Evolutionary conservation across 2,329 filamentous ascomycete genomes (phyloP).

Genomic region (Diaporthe velutina): DNA sequence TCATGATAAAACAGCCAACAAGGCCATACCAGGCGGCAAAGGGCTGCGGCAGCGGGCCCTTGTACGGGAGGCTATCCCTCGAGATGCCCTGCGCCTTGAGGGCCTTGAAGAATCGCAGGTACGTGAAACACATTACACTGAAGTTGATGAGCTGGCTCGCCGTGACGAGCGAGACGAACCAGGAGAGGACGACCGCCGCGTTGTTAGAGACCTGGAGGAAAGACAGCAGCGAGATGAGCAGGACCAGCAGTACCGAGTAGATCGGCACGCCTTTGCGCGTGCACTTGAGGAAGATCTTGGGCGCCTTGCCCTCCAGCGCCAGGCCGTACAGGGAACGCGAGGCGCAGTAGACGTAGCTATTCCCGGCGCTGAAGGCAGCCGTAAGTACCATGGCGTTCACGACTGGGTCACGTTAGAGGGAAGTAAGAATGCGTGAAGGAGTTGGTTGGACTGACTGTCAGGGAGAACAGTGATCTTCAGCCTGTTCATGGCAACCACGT

Average conservation of each 20-base stretch:
- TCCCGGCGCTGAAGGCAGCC: conserved; percentile 54
- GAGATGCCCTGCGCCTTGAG: conserved; percentile 31
- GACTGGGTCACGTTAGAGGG: conserved; percentile 46
- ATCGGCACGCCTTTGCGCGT: conserved; percentile 60
- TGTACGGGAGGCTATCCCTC: conserved; percentile 34
- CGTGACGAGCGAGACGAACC: conserved; percentile 54
- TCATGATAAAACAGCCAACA: conserved; percentile 59
- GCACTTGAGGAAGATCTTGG: conserved; percentile 55
- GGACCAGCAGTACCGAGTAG: conserved; percentile 49
- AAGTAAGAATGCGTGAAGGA: not conserved
- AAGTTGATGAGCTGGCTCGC: conserved; percentile 58
- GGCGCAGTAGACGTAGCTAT: conserved; percentile 65
- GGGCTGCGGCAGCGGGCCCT: conserved; percentile 49
- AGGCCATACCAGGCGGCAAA: conserved; percentile 65
- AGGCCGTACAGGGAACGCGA: conserved; percentile 65
- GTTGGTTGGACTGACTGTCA: conserved; percentile 50
- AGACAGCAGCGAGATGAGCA: conserved; percentile 51
- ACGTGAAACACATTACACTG: conserved; percentile 59
- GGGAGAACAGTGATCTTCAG: conserved; percentile 64
- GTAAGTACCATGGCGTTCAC: conserved; percentile 65
- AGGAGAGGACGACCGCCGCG: conserved; percentile 55
- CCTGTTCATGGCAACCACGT: conserved; percentile 54
- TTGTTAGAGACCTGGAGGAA: conserved; percentile 54
- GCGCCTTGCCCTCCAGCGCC: conserved; percentile 62
- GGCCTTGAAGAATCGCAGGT: conserved; percentile 54